Base-by-base conservation (phyloP, 768 basidiomycete species). In the Boletus bicolor region DNA sequence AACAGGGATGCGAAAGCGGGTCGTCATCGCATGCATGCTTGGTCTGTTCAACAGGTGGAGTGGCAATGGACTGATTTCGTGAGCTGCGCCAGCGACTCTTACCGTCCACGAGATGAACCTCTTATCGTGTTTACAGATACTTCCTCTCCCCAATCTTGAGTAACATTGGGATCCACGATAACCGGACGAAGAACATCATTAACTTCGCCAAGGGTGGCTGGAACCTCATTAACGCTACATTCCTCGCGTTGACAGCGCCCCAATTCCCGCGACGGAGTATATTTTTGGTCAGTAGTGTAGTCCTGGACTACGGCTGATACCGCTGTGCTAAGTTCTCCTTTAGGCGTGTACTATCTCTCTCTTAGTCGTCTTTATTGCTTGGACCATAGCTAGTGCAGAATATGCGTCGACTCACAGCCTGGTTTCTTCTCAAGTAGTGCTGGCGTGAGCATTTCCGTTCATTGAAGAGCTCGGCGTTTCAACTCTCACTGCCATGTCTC, bases 371-470 rank as follows among this genome's bases (percentile, higher is more conserved):
- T 62, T 62, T 6, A 46, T 24, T 37, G 46, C 51, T 4, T 65
- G 64, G 64, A 66, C 64, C 2, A 10, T 48, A 11, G 61, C 64
- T 11, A 57, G 43, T 30, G 64, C 53, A 8, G 49, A 62, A 17
- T 60, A 60, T 26, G 34, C 54, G 5, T 7, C 24, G 4, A 66
- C 58, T 32, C 53, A 48, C 14, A 57, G 51, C 41, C 1, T 42
- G 19, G 9, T 49, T 6, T 55, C 57, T 34, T 43, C 60, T 21
- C 45, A 42, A 26, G 35, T 45, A 9, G 64, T 56, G 6, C 36
- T 66, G 12, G 38, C 11, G 61, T 65, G 19, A 39, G 61, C 14
- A 7, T n/a, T 28, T 6, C 17, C 17, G 17, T 28, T 41, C 45
- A 21, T 32, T 14, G 30, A 46, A 19, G 39, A 41, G 11, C 4